phyloP scores from a whole-genome alignment of 2,329 filamentous ascomycete genomes.

The Scorias spongiosa region DNA sequence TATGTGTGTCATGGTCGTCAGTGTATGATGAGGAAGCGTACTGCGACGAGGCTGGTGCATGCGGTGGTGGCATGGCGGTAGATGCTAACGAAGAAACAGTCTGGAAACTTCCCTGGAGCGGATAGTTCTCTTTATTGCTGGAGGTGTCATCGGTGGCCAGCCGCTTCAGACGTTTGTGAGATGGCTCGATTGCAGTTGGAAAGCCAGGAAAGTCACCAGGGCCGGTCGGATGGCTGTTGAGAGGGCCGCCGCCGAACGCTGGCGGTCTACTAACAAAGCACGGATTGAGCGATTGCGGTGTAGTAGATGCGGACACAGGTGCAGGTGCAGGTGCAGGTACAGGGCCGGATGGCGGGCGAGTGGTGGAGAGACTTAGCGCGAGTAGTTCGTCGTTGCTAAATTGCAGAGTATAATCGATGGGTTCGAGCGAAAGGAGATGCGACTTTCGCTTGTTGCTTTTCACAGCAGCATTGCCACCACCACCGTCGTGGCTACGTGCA shows the following conservation, averaged over 20 bases:
- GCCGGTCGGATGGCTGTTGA: constrained; percentile 20
- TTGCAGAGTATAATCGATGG: constrained; percentile 13
- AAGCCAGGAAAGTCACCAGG: constrained; percentile 7
- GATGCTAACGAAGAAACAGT: constrained; percentile 10
- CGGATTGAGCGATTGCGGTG: background rate
- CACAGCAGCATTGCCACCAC: too few species aligned
- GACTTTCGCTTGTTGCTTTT: constrained; percentile 5
- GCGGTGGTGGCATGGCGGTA: background rate
- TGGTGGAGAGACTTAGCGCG: constrained; percentile 10
- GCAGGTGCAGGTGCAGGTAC: background rate
- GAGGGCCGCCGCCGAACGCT: constrained; percentile 18
- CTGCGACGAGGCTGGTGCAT: background rate
- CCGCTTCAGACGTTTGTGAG: constrained; percentile 11
- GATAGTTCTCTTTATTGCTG: constrained; percentile 7
- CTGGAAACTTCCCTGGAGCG: constrained; percentile 11
- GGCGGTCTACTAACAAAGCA: constrained; percentile 11
- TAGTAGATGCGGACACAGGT: background rate
- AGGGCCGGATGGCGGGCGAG: constrained; percentile 4
- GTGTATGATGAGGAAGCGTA: constrained; percentile 1
- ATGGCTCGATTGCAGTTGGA: constrained; percentile 5
- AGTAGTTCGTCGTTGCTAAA: constrained; percentile 14
- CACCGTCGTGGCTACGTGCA: too few species aligned
- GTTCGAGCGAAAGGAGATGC: constrained; percentile 10
- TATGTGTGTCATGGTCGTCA: constrained; percentile 2
- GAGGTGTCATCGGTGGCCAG: constrained; percentile 3